These are phyloP conservation scores for Orobanche coerulescens DNA, from an alignment of 257 asterid species.

Conservation along the genomic window DNA sequence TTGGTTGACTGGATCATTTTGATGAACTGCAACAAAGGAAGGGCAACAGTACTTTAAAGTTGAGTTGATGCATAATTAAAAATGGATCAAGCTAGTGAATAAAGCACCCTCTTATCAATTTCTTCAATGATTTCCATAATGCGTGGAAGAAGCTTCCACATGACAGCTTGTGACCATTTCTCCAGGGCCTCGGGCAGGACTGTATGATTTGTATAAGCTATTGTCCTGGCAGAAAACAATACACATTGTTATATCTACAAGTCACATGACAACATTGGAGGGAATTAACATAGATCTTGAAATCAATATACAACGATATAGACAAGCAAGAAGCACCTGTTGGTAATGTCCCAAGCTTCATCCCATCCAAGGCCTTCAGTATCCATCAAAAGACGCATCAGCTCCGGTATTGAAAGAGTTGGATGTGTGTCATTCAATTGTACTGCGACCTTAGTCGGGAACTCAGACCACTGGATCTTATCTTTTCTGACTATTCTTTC, in stretches of 20 bases:
- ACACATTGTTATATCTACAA: slow-evolving; percentile 21
- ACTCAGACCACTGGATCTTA: slow-evolving; percentile 61
- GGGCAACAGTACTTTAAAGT: slow-evolving; percentile 13
- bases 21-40: slow-evolving; percentile 52
- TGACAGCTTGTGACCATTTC: slow-evolving; percentile 96
- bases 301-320: not conserved
- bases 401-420: slow-evolving; percentile 94
- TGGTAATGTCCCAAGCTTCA: slow-evolving; percentile 91
- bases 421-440: slow-evolving; percentile 99
- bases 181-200: slow-evolving; percentile 99
- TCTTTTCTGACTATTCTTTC: slow-evolving; percentile 54
- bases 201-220: slow-evolving; percentile 96
- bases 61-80: not conserved
- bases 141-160: slow-evolving; percentile 99
- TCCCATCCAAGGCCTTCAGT: slow-evolving; percentile 96
- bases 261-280: slow-evolving; percentile 8
- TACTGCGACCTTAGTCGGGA: slow-evolving; percentile 89
- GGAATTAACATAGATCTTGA: slow-evolving; percentile 17
- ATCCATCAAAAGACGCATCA: slow-evolving; percentile 94
- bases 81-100: not conserved
- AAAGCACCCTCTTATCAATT: slow-evolving; percentile 81
- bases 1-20: slow-evolving; percentile 53
- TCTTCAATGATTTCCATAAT: slow-evolving; percentile 97
- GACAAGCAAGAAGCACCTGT: slow-evolving; percentile 49
- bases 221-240: slow-evolving; percentile 61